Evolutionary conservation across 2,329 filamentous ascomycete species (phyloP), one percentile per base, ranked within the genome.

Genomic region (Nannizzia gypsea): DNA sequence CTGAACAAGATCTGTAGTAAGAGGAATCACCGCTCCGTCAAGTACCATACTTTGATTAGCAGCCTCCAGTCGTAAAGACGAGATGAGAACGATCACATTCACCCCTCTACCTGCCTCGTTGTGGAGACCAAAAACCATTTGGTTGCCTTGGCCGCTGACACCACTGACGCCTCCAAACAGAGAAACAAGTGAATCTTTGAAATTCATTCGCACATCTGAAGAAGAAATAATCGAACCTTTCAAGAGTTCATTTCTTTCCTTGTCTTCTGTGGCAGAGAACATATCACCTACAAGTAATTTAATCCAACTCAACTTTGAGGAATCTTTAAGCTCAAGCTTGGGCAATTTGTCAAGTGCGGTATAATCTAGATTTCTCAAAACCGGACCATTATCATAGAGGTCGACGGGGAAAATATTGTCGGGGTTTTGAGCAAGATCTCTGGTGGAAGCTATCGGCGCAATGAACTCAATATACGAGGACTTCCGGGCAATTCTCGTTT

Each of bases 1-100:
- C 40, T 46, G 15, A 34, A 62, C 28, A 20, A 65, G 36, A 1
- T 48, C 17, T 15, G 36, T 34, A 8, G 64, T 68, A 31, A 72
- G 59, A 3, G 69, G 67, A 9, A 76, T 17, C 26, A 71, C 62
- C 17, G 71, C 72, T 3, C 68, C 67, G 60, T 75, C 66, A 31
- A 68, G 61, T 22, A 67, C 63, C 17, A 68, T 61, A 4, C 61
- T 69, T 15, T 66, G 67, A 48, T 69, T 68, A 17, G 66, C 62
- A 1, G 68, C 40, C 59, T 73, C 70, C 55, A 73, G 66, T 20
- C 67, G 50, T 20, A 72, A 36, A 24, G 58, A 56, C 15, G 66
- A 67, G 1, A 66, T 64, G 38, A 70, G 62, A 22, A 72, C 60
- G 17, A 71, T 22, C 34, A 67, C 57, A 15, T 68, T 62, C 22